Conservation (phyloP, 2,329 filamentous ascomycete species). For the Apiospora arundinis region DNA sequence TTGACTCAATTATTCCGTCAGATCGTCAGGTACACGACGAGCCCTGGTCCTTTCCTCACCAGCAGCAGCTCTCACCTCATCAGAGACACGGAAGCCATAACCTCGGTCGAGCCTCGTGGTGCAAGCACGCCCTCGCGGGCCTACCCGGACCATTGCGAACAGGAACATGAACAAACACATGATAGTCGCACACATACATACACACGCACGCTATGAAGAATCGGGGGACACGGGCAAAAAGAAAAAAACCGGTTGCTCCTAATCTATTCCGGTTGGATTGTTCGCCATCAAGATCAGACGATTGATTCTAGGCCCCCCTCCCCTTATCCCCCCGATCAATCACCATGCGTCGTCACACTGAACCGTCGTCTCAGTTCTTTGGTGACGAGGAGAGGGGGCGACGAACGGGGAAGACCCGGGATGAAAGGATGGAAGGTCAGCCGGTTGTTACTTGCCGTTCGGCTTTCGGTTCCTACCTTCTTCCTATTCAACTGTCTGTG, state of each 20-base stretch:
- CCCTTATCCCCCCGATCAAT: background rate
- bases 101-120: background rate
- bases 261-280: background rate
- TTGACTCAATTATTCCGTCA: background rate
- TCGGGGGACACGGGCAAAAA: background rate
- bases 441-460: background rate
- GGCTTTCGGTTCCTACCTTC: no score
- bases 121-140: no score
- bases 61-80: background rate
- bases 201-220: background rate
- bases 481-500: background rate
- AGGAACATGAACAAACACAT: background rate
- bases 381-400: background rate
- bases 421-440: background rate
- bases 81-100: background rate
- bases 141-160: background rate
- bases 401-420: conserved; percentile 1
- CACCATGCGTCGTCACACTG: background rate
- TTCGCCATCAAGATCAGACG: background rate
- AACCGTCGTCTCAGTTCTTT: background rate
- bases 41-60: background rate
- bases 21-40: background rate
- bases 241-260: background rate
- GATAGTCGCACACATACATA: background rate
- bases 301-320: conserved; percentile 1